Base-by-base conservation (phyloP, 2,329 filamentous ascomycete genomes). In the Madurella mycetomatis region DNA sequence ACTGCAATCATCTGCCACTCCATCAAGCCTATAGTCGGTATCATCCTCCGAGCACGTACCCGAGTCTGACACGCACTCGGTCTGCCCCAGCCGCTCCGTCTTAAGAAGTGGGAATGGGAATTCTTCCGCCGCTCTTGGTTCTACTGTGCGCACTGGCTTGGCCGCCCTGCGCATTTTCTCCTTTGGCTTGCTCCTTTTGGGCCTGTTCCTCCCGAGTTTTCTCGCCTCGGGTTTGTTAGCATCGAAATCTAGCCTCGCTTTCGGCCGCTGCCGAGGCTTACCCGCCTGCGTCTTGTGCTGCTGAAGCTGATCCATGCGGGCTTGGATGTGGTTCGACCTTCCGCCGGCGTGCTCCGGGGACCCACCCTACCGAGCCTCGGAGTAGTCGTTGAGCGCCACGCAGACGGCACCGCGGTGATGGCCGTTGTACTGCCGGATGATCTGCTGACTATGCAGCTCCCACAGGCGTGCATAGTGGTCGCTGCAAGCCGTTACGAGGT, bases 371-470 rank as follows among this genome's bases (percentile, higher is more conserved):
- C 79, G 74, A 34, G 79, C 74, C 69, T 84, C 81, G 12, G 81
- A 84, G 69, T 90, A 90, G 68, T 96, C 92, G 69, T 96, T 96
- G 60, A 96, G 76, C 13, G 92, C 92, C 39, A 96, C 92, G 67
- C 92, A 96, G 0, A 96, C 90, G 4, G 91, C 90, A 42, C 92
- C 92, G 37, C 92, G 81, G 69, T 96, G 92, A 68, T 96, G 92
- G 7, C 92, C 92, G 68, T 95, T 96, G 70, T 96, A 96, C 75
- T 96, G 92, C 45, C 92, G 81, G 64, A 96, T 96, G 61, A 96
- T 92, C 65, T 86, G 86, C 70, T 95, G 90, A 62, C 86, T 91
- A 60, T 81, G 77, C 60, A 96, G 76, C 75, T 96, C 92, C 92
- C 92, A 96, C 53, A 96, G 74, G 16, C 92, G 81, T 2, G 92